A percentile compares a stretch with the other conserved stretches of the same genome.
Evolutionary conservation across 345 rosid genomes (phyloP).

Genomic region (Pistacia integerrima): DNA sequence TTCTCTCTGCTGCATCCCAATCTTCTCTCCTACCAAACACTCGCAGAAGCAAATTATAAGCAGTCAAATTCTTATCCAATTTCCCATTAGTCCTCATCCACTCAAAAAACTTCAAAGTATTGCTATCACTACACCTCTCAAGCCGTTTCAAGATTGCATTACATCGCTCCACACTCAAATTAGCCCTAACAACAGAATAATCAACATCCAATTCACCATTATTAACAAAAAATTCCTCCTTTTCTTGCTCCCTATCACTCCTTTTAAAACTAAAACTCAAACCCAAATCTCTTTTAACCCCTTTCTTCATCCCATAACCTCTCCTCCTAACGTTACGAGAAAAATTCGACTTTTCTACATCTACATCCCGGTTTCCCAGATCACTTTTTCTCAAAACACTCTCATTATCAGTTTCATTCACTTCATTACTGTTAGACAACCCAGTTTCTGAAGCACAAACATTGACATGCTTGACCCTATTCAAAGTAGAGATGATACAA

Average conservation of each 20-base stretch:
- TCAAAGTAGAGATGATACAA: slow-evolving; percentile 33
- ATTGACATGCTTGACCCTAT: slow-evolving; percentile 38
- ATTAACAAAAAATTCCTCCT: slow-evolving; percentile 35
- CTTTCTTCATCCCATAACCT: slow-evolving; percentile 28
- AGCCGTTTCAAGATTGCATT: slow-evolving; percentile 65
- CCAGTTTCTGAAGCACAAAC: slow-evolving; percentile 44
- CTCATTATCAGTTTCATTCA: slow-evolving; percentile 29
- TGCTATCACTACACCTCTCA: slow-evolving; percentile 59
- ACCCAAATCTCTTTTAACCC: slow-evolving; percentile 35
- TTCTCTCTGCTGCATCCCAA: slow-evolving; percentile 70
- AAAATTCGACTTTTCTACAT: slow-evolving; percentile 29
- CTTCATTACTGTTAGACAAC: slow-evolving; percentile 23
- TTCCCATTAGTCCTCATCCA: slow-evolving; percentile 82
- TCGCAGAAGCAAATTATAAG: slow-evolving; percentile 75
- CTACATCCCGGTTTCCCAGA: slow-evolving; percentile 21
- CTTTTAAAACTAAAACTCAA: slow-evolving; percentile 34
- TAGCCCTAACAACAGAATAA: slow-evolving; percentile 44
- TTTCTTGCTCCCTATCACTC: slow-evolving; percentile 30
- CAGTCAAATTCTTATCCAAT: slow-evolving; percentile 53
- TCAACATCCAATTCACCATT: slow-evolving; percentile 56
- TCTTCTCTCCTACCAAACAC: slow-evolving; percentile 69
- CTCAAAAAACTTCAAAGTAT: slow-evolving; percentile 61
- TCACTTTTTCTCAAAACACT: slow-evolving; percentile 17
- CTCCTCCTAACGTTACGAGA: slow-evolving; percentile 20
- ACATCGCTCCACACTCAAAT: slow-evolving; percentile 56